Evolutionary conservation across 208 protist genomes (phyloP), one percentile per base, ranked within the genome.

Genomic region (Leishmania arabica): DNA sequence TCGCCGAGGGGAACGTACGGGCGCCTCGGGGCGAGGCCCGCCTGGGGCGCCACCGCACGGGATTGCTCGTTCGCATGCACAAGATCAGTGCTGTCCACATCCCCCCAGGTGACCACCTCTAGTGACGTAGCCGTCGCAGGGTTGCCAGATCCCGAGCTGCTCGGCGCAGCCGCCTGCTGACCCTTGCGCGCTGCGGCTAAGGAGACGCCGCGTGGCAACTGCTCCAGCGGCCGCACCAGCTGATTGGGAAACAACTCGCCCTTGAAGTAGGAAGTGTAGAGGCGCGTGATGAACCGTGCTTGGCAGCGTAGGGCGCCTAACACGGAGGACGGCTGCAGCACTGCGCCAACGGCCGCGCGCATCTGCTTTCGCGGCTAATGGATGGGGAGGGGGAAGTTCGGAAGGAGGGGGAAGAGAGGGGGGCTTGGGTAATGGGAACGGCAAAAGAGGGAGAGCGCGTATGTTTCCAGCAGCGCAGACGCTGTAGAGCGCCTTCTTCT

Each of bases 201-300:
- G 40, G 71, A 80, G 27, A 90, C 79, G 15, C 90, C 91, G 21
- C 64, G 75, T 5, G 95, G 92, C 54, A 95, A 81, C 6, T 90
- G 90, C 79, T 90, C 80, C 54, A 82, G 81, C 27, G 81, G 91
- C 13, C 82, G 89, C 66, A 96, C 92, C 8, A 98, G 79, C 75
- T 98, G 95, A 69, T 82, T 93, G 0, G 95, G 95, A 51, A 90
- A 97, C 7, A 96, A 84, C 42, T 91, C 82, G 2, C 92, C 93
- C 11, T 88, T 79, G 83, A 92, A 98, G 82, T 90, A 98, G 27
- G 93, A 97, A 17, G 95, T 97, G 86, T 98, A 98, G 34, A 98
- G 85, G 21, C 95, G 89, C 34, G 93, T 98, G 45, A 95, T 84
- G 85, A 74, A 80, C 1, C 93, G 90, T 13, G 84, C 79, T 72